Evolutionary conservation across 495 filamentous ascomycete genomes (phyloP).

Genomic region (Durotheca rogersii): DNA sequence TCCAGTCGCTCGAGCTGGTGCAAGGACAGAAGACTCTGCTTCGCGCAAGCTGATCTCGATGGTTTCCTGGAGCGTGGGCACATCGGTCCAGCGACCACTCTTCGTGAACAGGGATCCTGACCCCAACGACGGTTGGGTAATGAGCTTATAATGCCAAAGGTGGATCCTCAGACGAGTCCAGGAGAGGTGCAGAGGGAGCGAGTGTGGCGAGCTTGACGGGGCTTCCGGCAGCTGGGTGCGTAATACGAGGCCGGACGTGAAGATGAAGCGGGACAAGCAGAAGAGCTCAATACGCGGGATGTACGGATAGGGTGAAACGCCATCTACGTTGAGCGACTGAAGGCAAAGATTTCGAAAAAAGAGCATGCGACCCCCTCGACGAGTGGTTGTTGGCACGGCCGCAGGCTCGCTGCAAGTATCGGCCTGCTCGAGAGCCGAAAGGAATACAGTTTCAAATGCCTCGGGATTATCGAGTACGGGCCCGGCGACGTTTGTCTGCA

Average conservation of each 20-base stretch:
- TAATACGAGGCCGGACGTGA: constrained; percentile 47
- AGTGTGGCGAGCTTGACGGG: constrained; percentile 7
- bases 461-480: constrained; percentile 62
- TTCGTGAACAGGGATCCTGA: constrained; percentile 48
- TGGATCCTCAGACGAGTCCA: constrained; percentile 68
- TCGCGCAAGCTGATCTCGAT: constrained; percentile 43
- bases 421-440: constrained; percentile 15
- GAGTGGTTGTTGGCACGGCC: background rate
- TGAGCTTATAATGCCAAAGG: constrained; percentile 84
- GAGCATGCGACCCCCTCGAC: constrained; percentile 5
- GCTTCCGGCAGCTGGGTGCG: constrained; percentile 15
- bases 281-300: constrained; percentile 83
- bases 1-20: constrained; percentile 45
- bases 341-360: constrained; percentile 53
- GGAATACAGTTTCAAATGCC: constrained; percentile 32
- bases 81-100: constrained; percentile 49
- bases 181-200: constrained; percentile 31
- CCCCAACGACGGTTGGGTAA: constrained; percentile 69
- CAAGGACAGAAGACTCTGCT: constrained; percentile 24
- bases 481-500: constrained; percentile 90
- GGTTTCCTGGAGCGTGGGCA: constrained; percentile 47
- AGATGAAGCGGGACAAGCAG: constrained; percentile 67
- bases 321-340: constrained; percentile 71
- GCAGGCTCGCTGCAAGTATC: background rate
- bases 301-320: constrained; percentile 80